phyloP scores from a whole-genome alignment of 768 basidiomycete genomes.

The Cystoderma amianthinum region DNA sequence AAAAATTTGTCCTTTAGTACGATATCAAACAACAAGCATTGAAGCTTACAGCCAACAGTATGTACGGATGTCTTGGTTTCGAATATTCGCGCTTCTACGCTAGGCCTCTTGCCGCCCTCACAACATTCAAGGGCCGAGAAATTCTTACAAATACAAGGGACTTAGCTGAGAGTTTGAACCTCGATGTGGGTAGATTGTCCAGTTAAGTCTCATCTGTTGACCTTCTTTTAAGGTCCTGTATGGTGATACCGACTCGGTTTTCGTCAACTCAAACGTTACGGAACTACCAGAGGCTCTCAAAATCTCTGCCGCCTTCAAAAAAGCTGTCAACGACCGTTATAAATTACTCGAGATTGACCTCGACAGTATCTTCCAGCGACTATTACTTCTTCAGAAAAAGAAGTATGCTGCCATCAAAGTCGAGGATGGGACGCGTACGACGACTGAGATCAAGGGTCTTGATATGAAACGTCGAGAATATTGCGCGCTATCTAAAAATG shows the following conservation, averaged over 20 bases:
- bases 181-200: constrained; percentile 64
- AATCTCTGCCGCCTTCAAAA: constrained; percentile 91
- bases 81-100: constrained; percentile 97
- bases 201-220: neutral
- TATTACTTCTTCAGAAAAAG: constrained; percentile 95
- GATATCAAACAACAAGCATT: constrained; percentile 97
- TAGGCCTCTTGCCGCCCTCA: constrained; percentile 91
- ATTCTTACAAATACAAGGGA: constrained; percentile 92
- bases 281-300: constrained; percentile 85
- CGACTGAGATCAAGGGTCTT: constrained; percentile 90
- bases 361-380: constrained; percentile 87
- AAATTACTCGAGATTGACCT: constrained; percentile 95
- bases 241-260: constrained; percentile 98
- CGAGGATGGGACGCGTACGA: constrained; percentile 71
- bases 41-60: constrained; percentile 98
- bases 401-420: constrained; percentile 98
- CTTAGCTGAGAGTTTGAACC: constrained; percentile 80
- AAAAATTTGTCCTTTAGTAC: constrained; percentile 42
- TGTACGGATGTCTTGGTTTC: constrained; percentile 99
- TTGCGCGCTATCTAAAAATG: constrained; percentile 83
- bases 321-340: constrained; percentile 93
- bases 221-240: constrained; percentile 77
- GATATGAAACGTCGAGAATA: constrained; percentile 99
- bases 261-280: constrained; percentile 92
- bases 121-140: constrained; percentile 96